Evolutionary conservation across 345 rosid genomes (phyloP), one percentile per base, ranked within the genome.

Genomic region (Eucalyptus regnans): DNA sequence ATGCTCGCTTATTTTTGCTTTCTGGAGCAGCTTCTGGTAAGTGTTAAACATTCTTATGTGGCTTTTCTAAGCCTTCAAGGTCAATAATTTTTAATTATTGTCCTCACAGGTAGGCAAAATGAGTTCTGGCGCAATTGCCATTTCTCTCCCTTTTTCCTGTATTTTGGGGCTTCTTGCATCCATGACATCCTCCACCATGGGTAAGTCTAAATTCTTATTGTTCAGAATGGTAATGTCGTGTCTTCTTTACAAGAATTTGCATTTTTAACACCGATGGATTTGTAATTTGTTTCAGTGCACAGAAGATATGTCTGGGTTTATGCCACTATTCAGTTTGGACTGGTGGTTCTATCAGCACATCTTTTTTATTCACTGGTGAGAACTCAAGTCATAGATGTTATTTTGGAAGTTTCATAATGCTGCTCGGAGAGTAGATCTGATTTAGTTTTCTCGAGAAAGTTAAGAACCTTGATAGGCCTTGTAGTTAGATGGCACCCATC

Each of bases 1-100:
- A 97, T 97, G 99, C 98, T 96, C 86, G 99, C 98, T 88, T 97
- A 96, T 95, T 97, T 97, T 88, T 95, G 98, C 94, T 97, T 93
- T 91, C 99, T 97, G 1, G 99, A 97, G 96, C 97, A 97, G 91
- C 97, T 97, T 95, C 94, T 97, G 94, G 99, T 96, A 87, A 94
- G 94, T 88, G 87, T 49, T 3, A 29, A 51, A 79, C 76, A 60
- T 60, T 44, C 84, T 86, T 29, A 84, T 54, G 50, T 83, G 89
- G 66, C n/a, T 17, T 25, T 88, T 89, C 87, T 54, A 15, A 86
- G 88, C 76, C 62, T 48, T 86, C n/a, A 31, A 17, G 43, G 85
- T 37, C 46, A 31, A 27, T 44, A 49, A 25, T 51, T 18, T 22
- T 50, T 49, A 87, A 52, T 83, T 31, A 14, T 86, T n/a, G 25